These are phyloP conservation scores for Diaporthe humulicola DNA, from an alignment of 2,329 filamentous ascomycete species.

Conservation along the genomic window DNA sequence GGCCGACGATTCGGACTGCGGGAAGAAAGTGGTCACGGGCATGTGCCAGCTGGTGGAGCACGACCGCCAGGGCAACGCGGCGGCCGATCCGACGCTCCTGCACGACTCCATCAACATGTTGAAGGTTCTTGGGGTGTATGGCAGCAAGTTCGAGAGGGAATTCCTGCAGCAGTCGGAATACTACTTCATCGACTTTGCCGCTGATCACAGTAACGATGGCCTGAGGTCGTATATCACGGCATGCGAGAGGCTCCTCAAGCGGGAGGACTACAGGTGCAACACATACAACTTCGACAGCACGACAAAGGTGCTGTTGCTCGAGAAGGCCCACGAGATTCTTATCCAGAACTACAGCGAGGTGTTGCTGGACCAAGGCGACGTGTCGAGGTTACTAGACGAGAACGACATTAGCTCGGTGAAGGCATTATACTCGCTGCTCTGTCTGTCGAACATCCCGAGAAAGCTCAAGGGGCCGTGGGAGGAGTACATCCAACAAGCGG, in stretches of 20 bases:
- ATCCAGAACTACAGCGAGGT: constrained; percentile 77
- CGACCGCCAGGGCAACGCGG: constrained; percentile 71
- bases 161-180: constrained; percentile 76
- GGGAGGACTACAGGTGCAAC: constrained; percentile 83
- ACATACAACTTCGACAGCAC: constrained; percentile 84
- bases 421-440: constrained; percentile 82
- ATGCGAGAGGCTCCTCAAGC: constrained; percentile 76
- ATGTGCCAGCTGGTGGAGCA: constrained; percentile 82
- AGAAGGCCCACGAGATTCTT: constrained; percentile 78
- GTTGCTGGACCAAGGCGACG: constrained; percentile 74
- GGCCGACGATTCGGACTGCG: constrained; percentile 37
- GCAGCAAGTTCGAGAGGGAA: constrained; percentile 80
- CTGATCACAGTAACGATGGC: constrained; percentile 71
- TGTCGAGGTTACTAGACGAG: constrained; percentile 80
- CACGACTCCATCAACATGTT: constrained; percentile 84
- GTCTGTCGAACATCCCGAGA: constrained; percentile 77
- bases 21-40: constrained; percentile 62
- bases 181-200: constrained; percentile 79
- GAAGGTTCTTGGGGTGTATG: constrained; percentile 86
- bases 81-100: constrained; percentile 76
- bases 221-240: constrained; percentile 83
- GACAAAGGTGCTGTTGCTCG: constrained; percentile 83
- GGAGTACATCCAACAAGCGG: constrained; percentile 82
- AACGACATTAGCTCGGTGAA: constrained; percentile 79
- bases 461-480: constrained; percentile 81